Base-by-base conservation (phyloP, 345 rosid species). In the Moricandia moricandioides region DNA sequence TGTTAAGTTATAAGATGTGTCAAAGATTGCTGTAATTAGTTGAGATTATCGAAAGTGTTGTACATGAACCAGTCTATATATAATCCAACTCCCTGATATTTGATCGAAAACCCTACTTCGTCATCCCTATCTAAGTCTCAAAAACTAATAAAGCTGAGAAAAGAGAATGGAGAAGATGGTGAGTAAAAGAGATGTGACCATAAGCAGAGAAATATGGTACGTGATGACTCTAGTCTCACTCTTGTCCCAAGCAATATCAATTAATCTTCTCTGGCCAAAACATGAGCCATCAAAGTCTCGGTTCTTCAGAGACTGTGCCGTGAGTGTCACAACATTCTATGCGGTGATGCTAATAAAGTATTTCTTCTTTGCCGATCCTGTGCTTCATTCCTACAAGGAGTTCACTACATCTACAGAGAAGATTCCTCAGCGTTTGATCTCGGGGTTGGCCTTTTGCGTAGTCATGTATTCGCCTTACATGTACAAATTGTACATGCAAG, bases 321-420 rank as follows among this genome's bases (percentile, higher is more conserved):
- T 59, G 12, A 70, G 74, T 43, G 74, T 4, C 57, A 71, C 68
- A 33, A 62, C 75, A 8, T 61, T 71, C 51, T 71, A 61, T 6
- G 68, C 26, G 61, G 61, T 71, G 27, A 71, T 24, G 4, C 34
- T 71, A 18, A 6, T 71, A n/a, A 29, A 34, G 35, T 60, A 30
- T 39, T n/a, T 61, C 67, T 31, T 71, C 26, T 71, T 71, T 7
- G 3, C 49, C 7, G 60, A 61, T 7, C 35, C 16, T 61, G 43
- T 16, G 1, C 13, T 11, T 33, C 5, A 12, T 51, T 18, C 16
- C 27, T 71, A 62, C 75, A 34, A 14, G 7, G 4, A 30, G 7
- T 49, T 21, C 10, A 21, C 51, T 13, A 21, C 68, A 13, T 0
- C 0, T 1, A 9, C 4, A 4, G 51, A 62, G 12, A 49, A 35